Percentiles rank a stretch among this genome's conserved stretches.
Conservation (phyloP, 306 rosid genomes). For the Prunus mira region DNA sequence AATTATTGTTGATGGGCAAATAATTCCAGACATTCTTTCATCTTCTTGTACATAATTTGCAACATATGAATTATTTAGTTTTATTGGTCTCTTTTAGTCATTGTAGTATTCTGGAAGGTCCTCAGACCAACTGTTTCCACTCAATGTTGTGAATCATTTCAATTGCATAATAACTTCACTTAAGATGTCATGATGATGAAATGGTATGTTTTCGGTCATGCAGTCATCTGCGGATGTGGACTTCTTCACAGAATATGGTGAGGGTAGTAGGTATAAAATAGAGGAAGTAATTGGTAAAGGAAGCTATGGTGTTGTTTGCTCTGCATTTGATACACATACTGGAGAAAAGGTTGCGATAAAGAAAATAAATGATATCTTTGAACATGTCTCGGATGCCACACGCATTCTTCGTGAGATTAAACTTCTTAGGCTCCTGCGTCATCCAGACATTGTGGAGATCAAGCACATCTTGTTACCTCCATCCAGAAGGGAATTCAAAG, state of each 20-base stretch:
- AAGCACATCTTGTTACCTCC: constrained; percentile 97
- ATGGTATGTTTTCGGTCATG: constrained; percentile 33
- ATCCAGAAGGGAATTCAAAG: constrained; percentile 98
- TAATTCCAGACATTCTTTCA: neutral
- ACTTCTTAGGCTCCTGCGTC: constrained; percentile 92
- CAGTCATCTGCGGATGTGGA: constrained; percentile 85
- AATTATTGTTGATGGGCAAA: neutral
- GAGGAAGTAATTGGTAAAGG: constrained; percentile 99
- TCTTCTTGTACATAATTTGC: neutral
- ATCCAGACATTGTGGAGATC: constrained; percentile 98
- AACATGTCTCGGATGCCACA: constrained; percentile 97
- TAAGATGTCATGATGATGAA: constrained; percentile 18
- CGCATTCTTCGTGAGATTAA: constrained; percentile 99
- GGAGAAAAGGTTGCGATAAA: constrained; percentile 97
- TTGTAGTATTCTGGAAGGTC: neutral
- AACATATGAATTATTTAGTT: neutral
- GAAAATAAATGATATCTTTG: constrained; percentile 97
- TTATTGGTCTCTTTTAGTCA: neutral
- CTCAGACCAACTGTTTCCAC: neutral
- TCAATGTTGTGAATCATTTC: constrained; percentile 3
- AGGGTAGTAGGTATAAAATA: constrained; percentile 93
- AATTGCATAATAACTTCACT: neutral
- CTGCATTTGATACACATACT: constrained; percentile 86
- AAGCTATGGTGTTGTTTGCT: constrained; percentile 98
- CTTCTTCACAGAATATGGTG: constrained; percentile 98